Evolutionary conservation across 2,329 filamentous ascomycete species (phyloP).

Genomic region (Aspergillus sp.): DNA sequence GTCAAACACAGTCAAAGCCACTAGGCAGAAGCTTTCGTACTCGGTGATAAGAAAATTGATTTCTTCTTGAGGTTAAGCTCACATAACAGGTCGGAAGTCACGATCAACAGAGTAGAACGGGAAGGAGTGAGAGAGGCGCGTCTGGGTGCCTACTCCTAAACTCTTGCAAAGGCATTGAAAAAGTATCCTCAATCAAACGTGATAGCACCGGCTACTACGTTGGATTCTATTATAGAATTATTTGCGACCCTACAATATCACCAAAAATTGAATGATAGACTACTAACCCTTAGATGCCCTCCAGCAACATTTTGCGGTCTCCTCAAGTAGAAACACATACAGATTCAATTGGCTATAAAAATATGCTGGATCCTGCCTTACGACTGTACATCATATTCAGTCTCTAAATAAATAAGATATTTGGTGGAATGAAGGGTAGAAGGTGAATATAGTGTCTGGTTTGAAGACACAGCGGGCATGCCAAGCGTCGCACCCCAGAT

Average conservation of each 20-base stretch:
- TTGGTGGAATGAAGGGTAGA: neutral
- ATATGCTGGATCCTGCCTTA: neutral
- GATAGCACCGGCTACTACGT: too few relatives aligned
- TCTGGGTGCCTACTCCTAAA: neutral
- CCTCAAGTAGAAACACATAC: too few relatives aligned
- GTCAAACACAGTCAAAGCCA: neutral
- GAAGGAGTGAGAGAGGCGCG: neutral
- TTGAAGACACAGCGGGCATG: neutral
- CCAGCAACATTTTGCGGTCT: too few relatives aligned
- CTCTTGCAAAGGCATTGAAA: too few relatives aligned
- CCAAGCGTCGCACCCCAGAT: conserved; percentile 1
- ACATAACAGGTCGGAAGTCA: conserved; percentile 3
- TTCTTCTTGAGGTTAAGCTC: neutral
- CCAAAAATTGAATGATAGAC: neutral
- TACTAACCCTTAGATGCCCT: too few relatives aligned
- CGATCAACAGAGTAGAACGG: neutral
- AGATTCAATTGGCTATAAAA: neutral
- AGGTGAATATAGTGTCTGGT: neutral
- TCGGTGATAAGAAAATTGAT: neutral
- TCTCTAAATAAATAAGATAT: neutral
- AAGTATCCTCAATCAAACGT: too few relatives aligned
- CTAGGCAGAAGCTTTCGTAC: neutral
- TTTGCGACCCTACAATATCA: neutral
- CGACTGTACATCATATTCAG: neutral
- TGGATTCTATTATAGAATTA: neutral